Base-by-base conservation (phyloP, 495 filamentous ascomycete species). In the Neurospora pannonica region DNA sequence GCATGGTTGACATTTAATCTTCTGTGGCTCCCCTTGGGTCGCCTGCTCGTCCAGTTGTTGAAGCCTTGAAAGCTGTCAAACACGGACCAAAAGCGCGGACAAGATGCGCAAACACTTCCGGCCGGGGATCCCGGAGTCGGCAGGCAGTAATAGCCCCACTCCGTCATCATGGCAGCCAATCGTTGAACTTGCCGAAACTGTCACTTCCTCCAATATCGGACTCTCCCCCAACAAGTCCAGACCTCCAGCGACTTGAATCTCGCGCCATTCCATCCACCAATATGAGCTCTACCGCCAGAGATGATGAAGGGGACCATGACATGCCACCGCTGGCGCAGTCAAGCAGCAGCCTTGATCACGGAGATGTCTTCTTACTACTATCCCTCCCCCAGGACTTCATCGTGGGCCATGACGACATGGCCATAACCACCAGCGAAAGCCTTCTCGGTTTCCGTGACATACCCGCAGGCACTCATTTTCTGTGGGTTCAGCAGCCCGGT, bases 391-490 rank as follows among this genome's bases (percentile, higher is more conserved):
- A 74, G 4, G 74, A 81, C 36, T 84, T 83, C 71, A 78, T 83
- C 17, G 74, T 88, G 11, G 87, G 87, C 28, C 85, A 83, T 74
- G 87, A 89, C 73, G 74, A 78, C 36, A 77, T 82, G 42, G 79
- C 80, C 42, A 80, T 88, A 72, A 83, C 79, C 11, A 81, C 60
- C 71, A 10, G 75, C 78, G 38, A 71, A 71, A 72, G 89, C 88
- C 78, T 82, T 79, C 31, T 40, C 10, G 90, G 90, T n/a, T 84
- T 92, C 74, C 87, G 87, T 38, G 83, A 89, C 60, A 76, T 92
- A 15, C 88, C 90, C 1, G 79, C 86, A 0, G 90, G 90, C 6
- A 80, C 83, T 38, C 90, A 92, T 76, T 85, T 90, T 74, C 78
- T 87, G 60, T 89, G 87, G 82, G 84, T 90, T 7, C 88, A 89